These are phyloP conservation scores for Cyclanthera cordifolia DNA, from an alignment of 306 rosid species.

Conservation along the genomic window DNA sequence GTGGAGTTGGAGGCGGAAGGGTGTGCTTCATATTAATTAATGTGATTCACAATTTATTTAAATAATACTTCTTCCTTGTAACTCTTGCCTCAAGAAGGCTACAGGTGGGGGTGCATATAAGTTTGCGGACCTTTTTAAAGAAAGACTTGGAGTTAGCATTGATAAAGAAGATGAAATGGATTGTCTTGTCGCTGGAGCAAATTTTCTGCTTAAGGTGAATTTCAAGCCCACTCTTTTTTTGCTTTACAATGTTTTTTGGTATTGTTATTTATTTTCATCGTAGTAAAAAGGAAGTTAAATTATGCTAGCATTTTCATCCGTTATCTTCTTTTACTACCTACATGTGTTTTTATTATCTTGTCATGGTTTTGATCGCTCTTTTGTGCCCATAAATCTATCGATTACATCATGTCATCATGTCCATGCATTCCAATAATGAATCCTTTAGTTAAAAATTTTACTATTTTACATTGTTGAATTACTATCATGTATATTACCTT, in stretches of 20 bases:
- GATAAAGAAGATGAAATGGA: conserved; percentile 99
- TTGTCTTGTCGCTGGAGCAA: conserved; percentile 96
- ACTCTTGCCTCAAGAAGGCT: conserved; percentile 51
- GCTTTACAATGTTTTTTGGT: not conserved
- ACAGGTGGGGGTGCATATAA: conserved; percentile 99
- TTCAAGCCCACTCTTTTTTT: conserved; percentile 11
- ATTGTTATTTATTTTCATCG: conserved; percentile 5
- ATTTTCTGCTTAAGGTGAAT: conserved; percentile 90
- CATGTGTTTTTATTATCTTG: not conserved
- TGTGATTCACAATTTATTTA: not conserved
- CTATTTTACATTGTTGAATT: not conserved
- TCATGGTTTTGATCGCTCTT: not conserved
- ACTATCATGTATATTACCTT: not conserved
- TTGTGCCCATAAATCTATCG: not conserved
- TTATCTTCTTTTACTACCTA: not conserved
- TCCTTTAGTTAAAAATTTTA: not conserved
- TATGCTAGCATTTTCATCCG: not conserved
- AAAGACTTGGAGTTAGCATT: conserved; percentile 89
- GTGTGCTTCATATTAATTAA: not conserved
- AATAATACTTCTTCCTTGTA: not conserved
- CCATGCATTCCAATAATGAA: not conserved
- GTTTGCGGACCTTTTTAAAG: conserved; percentile 90
- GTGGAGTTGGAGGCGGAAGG: not conserved
- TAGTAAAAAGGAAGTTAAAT: not conserved
- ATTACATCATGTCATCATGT: not conserved